Evolutionary conservation across 495 filamentous ascomycete species (phyloP).

Genomic region (Xylaria telfairii): DNA sequence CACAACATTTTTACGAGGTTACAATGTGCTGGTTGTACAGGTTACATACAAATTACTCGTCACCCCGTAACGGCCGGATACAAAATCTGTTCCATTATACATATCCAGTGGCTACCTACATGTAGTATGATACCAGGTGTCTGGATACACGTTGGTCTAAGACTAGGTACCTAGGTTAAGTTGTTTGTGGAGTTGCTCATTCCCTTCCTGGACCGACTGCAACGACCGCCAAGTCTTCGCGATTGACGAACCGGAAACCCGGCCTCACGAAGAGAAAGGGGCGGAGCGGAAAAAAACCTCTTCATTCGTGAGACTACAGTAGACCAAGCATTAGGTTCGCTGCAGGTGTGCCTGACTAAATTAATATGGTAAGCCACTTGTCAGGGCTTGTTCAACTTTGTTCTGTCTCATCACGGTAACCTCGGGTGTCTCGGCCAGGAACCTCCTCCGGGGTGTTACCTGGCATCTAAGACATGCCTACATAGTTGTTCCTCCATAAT

Average conservation of each 20-base stretch:
- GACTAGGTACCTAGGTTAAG: background rate
- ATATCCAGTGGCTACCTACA: too few relatives aligned
- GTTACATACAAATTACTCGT: background rate
- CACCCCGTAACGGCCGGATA: background rate
- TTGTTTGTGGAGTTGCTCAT: background rate
- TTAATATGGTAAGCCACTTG: background rate
- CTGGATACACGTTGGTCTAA: background rate
- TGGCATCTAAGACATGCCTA: too few relatives aligned
- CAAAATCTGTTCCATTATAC: background rate
- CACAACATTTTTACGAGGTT: background rate
- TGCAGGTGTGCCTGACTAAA: background rate
- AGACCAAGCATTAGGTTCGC: background rate
- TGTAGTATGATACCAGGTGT: background rate
- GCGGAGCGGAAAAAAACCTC: constrained; percentile 4
- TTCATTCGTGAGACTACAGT: background rate
- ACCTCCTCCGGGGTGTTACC: background rate
- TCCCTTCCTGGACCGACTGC: background rate
- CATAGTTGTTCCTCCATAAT: too few relatives aligned
- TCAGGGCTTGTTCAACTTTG: background rate
- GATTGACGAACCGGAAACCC: background rate
- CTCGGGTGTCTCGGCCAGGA: background rate
- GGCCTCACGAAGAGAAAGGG: background rate
- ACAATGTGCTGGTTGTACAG: background rate
- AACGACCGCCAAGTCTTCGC: background rate
- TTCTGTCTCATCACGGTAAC: background rate